These are phyloP conservation scores for Zygotorulaspora mrakii DNA, from an alignment of 1,139 yeast genomes.

Conservation along the genomic window DNA sequence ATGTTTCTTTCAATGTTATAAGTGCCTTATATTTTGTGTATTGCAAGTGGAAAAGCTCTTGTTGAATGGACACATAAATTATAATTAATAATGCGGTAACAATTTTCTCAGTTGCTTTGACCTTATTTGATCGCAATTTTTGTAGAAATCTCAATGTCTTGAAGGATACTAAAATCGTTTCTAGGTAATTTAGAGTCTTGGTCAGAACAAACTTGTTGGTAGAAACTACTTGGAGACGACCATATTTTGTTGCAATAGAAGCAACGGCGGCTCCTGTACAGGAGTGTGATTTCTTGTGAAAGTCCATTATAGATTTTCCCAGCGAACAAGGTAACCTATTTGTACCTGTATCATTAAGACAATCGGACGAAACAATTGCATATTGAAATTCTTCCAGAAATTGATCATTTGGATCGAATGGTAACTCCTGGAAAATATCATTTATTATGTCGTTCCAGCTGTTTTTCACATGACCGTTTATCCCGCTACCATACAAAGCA, in stretches of 20 bases:
- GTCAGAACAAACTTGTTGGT: constrained; percentile 15
- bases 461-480: neutral
- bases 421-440: constrained; percentile 16
- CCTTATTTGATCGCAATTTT: constrained; percentile 4
- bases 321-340: constrained; percentile 15
- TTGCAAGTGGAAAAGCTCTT: constrained; percentile 23
- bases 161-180: constrained; percentile 15
- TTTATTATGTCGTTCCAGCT: constrained; percentile 9
- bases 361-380: constrained; percentile 29
- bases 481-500: constrained; percentile 1
- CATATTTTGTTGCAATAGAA: constrained; percentile 25
- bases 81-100: constrained; percentile 18
- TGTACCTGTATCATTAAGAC: constrained; percentile 22
- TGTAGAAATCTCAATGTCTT: constrained; percentile 11
- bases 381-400: constrained; percentile 34
- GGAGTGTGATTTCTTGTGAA: constrained; percentile 10
- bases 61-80: constrained; percentile 26
- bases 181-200: constrained; percentile 17
- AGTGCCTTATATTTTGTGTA: constrained; percentile 23
- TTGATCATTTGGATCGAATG: constrained; percentile 13
- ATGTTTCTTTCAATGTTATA: constrained; percentile 15
- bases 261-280: neutral
- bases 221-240: constrained; percentile 13
- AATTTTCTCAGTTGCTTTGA: constrained; percentile 10
- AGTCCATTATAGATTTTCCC: constrained; percentile 24